Base-by-base conservation (phyloP, 2,329 filamentous ascomycete genomes). In the Stylonectria norvegica region DNA sequence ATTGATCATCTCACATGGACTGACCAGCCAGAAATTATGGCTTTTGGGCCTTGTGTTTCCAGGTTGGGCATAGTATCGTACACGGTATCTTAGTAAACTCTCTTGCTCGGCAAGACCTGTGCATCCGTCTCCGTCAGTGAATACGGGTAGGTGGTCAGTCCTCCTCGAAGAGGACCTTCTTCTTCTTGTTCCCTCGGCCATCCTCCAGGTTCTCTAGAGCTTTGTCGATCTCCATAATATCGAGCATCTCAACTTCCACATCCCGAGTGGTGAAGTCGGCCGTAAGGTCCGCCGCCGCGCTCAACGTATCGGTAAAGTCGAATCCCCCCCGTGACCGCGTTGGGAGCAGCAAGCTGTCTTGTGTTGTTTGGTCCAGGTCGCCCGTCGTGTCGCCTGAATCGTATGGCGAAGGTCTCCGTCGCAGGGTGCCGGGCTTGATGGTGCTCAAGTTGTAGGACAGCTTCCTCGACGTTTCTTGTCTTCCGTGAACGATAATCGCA, bases 211-310 rank as follows among this genome's bases (percentile, higher is more conserved):
- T 68, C 34, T 78, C 71, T 37, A 84, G 60, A 34, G 73, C 75
- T 43, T 76, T 72, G 50, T 84, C 80, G 53, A 84, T 81, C 50
- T 79, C 78, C 71, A 81, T 76, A 31, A 84, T 79, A 56, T 82
- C 79, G 50, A 84, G 66, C 68, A 81, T 75, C 60, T 81, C 78
- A 20, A 70, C 68, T 55, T 81, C 78, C 10, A 80, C 68, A 40
- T 81, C 71, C 20, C 78, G 65, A 18, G 67, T 64, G 16, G 66
- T 69, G n/a, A 71, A 65, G 36, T 76, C 72, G 22, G 72, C 69
- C 16, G 65, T 65, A 5, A 65, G 60, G 41, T 81, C 76, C 3
- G 78, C 78, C 2, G 78, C 78, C 2, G 66, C 70, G 34, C 65
- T 69, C 20, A 81, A 56, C 14, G 67, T 73, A 30, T 72, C 69